Percentiles rank a stretch among this genome's conserved stretches.
phyloP scores from a whole-genome alignment of 2,329 filamentous ascomycete species.

The Penicillium frequentans region DNA sequence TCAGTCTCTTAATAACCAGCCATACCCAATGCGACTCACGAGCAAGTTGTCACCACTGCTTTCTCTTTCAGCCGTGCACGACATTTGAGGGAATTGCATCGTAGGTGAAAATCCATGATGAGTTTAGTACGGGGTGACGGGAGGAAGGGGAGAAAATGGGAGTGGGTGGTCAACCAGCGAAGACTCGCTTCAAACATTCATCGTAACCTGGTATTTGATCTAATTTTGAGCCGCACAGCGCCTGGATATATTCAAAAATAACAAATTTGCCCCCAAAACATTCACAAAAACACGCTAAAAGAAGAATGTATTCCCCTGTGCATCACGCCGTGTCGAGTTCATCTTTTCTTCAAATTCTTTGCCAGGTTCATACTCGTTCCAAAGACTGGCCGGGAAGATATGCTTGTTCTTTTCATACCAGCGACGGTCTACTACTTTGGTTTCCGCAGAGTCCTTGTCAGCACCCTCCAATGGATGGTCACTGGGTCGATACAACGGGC shows the following conservation, averaged over 20 bases:
- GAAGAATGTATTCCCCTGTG: slow-evolving; percentile 91
- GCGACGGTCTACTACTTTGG: slow-evolving; percentile 90
- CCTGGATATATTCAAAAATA: slow-evolving; percentile 12
- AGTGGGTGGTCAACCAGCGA: background rate
- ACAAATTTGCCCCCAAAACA: background rate
- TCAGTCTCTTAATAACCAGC: slow-evolving; percentile 7
- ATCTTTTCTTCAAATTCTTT: slow-evolving; percentile 68
- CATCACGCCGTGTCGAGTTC: slow-evolving; percentile 75
- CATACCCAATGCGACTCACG: slow-evolving; percentile 50
- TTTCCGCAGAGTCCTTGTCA: slow-evolving; percentile 73
- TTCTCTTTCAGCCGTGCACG: slow-evolving; percentile 65
- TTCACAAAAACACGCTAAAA: slow-evolving; percentile 46
- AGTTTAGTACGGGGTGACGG: slow-evolving; percentile 5
- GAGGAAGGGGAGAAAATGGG: background rate
- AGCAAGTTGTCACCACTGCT: slow-evolving; percentile 87
- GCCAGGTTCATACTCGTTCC: slow-evolving; percentile 91
- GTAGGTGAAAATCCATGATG: slow-evolving; percentile 70
- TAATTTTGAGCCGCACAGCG: slow-evolving; percentile 11
- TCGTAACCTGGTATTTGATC: background rate
- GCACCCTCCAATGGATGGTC: slow-evolving; percentile 69
- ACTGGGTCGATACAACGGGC: slow-evolving; percentile 48
- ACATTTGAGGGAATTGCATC: slow-evolving; percentile 80
- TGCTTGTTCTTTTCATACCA: slow-evolving; percentile 99
- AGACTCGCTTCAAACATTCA: background rate
- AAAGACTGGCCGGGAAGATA: slow-evolving; percentile 93